Evolutionary conservation across 345 rosid species (phyloP).

Genomic region (Rubroshorea leprosula): DNA sequence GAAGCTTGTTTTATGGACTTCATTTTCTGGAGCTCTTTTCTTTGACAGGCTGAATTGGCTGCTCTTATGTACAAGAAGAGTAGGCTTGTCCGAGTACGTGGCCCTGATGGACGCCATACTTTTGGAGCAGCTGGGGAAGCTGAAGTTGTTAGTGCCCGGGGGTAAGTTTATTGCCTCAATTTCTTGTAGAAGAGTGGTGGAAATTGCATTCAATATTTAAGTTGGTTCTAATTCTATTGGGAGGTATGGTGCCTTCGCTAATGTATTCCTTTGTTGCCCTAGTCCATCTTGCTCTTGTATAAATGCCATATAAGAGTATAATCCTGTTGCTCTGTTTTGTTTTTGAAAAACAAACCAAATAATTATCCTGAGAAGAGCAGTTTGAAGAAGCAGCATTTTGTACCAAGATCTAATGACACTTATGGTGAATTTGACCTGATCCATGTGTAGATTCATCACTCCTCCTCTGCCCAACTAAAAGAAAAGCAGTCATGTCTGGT

Average conservation of each 20-base stretch:
- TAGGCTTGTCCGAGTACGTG: constrained; percentile 86
- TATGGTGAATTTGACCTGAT: too few relatives aligned
- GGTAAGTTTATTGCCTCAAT: constrained; percentile 42
- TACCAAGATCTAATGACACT: too few relatives aligned
- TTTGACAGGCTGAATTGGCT: constrained; percentile 77
- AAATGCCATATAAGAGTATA: too few relatives aligned
- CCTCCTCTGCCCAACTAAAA: too few relatives aligned
- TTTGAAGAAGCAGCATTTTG: too few relatives aligned
- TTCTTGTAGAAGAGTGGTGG: constrained; percentile 6
- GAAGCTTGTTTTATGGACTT: constrained; percentile 3
- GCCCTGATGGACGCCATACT: constrained; percentile 58
- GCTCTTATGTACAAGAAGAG: constrained; percentile 83
- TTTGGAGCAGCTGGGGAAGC: constrained; percentile 86
- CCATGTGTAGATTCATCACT: too few relatives aligned
- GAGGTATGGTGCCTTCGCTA: background rate
- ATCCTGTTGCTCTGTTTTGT: too few relatives aligned
- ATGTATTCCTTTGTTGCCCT: background rate
- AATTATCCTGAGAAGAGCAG: too few relatives aligned
- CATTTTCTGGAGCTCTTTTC: constrained; percentile 14
- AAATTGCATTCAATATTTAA: background rate
- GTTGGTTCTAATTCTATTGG: background rate
- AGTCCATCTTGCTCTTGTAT: too few relatives aligned
- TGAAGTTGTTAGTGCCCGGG: constrained; percentile 98
- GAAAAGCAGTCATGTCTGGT: too few relatives aligned
- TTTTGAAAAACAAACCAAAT: too few relatives aligned